Evolutionary conservation across 768 basidiomycete genomes (phyloP).

Genomic region (Cubamyces lactineus): DNA sequence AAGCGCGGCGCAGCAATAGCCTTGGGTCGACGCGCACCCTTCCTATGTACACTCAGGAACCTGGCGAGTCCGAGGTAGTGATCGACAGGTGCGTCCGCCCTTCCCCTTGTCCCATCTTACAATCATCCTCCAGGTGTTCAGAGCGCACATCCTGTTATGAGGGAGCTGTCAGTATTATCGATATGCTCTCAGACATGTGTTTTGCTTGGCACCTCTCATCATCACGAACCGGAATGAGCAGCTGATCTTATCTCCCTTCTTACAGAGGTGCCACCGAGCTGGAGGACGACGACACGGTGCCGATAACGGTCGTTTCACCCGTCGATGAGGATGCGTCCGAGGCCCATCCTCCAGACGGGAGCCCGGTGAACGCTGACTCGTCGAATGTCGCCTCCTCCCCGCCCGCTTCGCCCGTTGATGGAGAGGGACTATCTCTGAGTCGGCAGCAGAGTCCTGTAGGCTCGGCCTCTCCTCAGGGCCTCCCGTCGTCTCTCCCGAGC

Average conservation of each 20-base stretch:
- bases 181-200: background rate
- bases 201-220: background rate
- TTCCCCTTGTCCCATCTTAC: background rate
- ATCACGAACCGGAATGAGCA: background rate
- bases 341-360: background rate
- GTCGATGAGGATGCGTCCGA: conserved; percentile 15
- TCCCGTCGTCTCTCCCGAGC: background rate
- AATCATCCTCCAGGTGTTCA: background rate
- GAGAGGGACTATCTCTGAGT: background rate
- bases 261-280: conserved; percentile 17
- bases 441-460: conserved; percentile 8
- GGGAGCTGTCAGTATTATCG: background rate
- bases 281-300: conserved; percentile 17
- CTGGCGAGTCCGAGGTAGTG: conserved; percentile 81
- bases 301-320: conserved; percentile 19
- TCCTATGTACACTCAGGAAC: conserved; percentile 82
- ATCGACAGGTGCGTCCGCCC: conserved; percentile 48
- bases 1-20: conserved; percentile 39
- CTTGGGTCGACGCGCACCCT: conserved; percentile 79
- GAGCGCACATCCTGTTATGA: background rate
- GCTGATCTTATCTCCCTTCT: background rate
- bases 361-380: background rate
- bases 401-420: background rate
- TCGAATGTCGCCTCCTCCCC: background rate
- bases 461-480: background rate